Evolutionary conservation across 2,329 filamentous ascomycete species (phyloP).

Genomic region (Cladosporium halotolerans): DNA sequence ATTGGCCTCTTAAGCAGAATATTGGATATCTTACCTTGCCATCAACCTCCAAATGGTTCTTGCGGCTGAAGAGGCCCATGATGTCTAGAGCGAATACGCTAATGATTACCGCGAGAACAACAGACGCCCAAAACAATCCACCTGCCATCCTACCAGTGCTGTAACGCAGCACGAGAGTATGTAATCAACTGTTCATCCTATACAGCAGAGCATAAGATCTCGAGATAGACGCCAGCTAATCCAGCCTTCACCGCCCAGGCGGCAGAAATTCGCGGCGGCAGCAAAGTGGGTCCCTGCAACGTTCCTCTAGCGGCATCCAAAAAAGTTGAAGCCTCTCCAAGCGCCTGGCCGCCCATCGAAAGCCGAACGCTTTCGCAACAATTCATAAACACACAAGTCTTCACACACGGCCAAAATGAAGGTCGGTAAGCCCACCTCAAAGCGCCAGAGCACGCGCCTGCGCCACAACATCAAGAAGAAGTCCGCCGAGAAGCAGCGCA

Average conservation of each 20-base stretch:
- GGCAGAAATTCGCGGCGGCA: too few species aligned
- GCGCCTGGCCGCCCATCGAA: too few species aligned
- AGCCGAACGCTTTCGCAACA: too few species aligned
- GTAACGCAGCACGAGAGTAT: too few species aligned
- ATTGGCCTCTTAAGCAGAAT: slow-evolving; percentile 12
- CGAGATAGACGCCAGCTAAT: too few species aligned
- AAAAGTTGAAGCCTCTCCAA: too few species aligned
- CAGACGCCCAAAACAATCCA: slow-evolving; percentile 32
- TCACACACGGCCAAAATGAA: slow-evolving; percentile 22
- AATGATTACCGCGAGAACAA: slow-evolving; percentile 31
- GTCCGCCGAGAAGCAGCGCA: slow-evolving; percentile 82
- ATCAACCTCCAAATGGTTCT: slow-evolving; percentile 76
- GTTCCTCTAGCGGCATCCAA: too few species aligned
- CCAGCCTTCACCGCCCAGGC: too few species aligned
- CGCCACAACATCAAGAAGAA: slow-evolving; percentile 95
- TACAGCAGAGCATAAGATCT: too few species aligned
- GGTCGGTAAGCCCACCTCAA: slow-evolving; percentile 70
- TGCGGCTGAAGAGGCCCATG: slow-evolving; percentile 64
- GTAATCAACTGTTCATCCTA: too few species aligned
- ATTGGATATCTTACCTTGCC: slow-evolving; percentile 59
- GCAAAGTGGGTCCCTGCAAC: too few species aligned
- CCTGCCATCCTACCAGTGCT: slow-evolving; percentile 27
- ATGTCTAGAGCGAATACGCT: slow-evolving; percentile 36
- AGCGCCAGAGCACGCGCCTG: slow-evolving; percentile 81
- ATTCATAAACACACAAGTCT: too few species aligned